Base-by-base conservation (phyloP, 768 basidiomycete species). In the Leccinum rimulosum region DNA sequence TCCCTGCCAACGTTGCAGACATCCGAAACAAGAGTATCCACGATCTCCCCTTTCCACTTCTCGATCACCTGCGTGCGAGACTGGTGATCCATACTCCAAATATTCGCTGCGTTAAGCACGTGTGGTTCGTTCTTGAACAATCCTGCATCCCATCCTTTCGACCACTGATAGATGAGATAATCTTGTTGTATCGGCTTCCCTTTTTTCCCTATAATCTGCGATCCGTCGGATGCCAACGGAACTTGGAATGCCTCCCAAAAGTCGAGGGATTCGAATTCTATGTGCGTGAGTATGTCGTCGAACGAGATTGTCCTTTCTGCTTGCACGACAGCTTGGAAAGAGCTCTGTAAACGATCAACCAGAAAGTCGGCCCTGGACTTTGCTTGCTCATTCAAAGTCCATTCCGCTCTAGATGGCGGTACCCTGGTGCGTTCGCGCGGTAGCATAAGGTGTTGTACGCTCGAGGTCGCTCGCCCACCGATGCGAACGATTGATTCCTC, bases 131-230 rank as follows among this genome's bases (percentile, higher is more conserved):
- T 6, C 47, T 59, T 68, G 64, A 84, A 78, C 0, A 76, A 55
- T 1, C 83, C 84, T 9, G 82, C 77, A 58, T 81, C 69, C 53
- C 59, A 19, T 5, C 83, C 84, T 0, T 64, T 64, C 1, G 59
- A 53, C 87, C 87, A 88, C 11, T 70, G 76, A 33, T 66, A 48
- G 15, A 87, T 36, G 4, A 88, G 76, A 64, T 83, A 84, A 7
- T 70, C 60, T 0, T 58, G 25, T 1, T 65, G 55, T 11, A 84
- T 58, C 1, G 70, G 66, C 30, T 73, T 72, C 1, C 82, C 80
- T 0, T 65, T 71, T 57, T 58, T 74, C 6, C 77, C 82, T 10
- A 85, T 75, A 5, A 61, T 50, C 4, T 55, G 68, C 76, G 82
- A 82, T 1, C 80, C 85, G 43, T 81, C 79, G 0, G 64, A 48